A percentile compares a stretch with the other conserved stretches of the same genome.
These are phyloP conservation scores for Dendrobium catenatum DNA, from an alignment of 106 monocot species.

Conservation along the genomic window DNA sequence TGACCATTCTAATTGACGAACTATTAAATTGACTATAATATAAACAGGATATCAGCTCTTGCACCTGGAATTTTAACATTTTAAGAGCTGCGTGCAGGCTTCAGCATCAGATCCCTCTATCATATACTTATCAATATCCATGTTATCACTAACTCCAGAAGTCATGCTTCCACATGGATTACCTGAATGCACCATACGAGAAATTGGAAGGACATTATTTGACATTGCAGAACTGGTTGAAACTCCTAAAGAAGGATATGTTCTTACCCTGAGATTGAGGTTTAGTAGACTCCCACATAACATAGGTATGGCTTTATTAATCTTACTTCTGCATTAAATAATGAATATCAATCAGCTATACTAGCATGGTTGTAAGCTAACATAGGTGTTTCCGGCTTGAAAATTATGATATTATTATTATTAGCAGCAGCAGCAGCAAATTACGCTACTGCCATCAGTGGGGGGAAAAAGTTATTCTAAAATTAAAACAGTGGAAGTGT, in stretches of 20 bases:
- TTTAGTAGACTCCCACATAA: slow-evolving; percentile 31
- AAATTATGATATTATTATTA: background rate
- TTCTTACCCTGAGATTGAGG: slow-evolving; percentile 54
- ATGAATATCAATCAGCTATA: background rate
- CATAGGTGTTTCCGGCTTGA: background rate
- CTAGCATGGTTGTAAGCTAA: background rate
- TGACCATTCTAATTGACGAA: too few relatives aligned
- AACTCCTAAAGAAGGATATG: slow-evolving; percentile 57
- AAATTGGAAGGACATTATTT: slow-evolving; percentile 31
- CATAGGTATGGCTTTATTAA: slow-evolving; percentile 32
- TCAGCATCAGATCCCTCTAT: slow-evolving; percentile 30
- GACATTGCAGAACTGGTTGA: slow-evolving; percentile 47
- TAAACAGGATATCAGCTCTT: too few relatives aligned
- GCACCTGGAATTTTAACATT: background rate
- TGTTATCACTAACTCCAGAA: slow-evolving; percentile 31
- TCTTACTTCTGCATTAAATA: too few relatives aligned
- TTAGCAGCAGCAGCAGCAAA: too few relatives aligned
- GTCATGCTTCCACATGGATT: slow-evolving; percentile 18
- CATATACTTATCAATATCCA: slow-evolving; percentile 55
- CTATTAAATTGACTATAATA: too few relatives aligned
- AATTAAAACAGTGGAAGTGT: too few relatives aligned
- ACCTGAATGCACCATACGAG: slow-evolving; percentile 28
- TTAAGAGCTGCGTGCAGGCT: slow-evolving; percentile 26
- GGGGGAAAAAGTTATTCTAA: too few relatives aligned
- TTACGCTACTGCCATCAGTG: too few relatives aligned